Conservation (phyloP, 1,139 yeast species). For the Candida pseudoviswanathii region DNA sequence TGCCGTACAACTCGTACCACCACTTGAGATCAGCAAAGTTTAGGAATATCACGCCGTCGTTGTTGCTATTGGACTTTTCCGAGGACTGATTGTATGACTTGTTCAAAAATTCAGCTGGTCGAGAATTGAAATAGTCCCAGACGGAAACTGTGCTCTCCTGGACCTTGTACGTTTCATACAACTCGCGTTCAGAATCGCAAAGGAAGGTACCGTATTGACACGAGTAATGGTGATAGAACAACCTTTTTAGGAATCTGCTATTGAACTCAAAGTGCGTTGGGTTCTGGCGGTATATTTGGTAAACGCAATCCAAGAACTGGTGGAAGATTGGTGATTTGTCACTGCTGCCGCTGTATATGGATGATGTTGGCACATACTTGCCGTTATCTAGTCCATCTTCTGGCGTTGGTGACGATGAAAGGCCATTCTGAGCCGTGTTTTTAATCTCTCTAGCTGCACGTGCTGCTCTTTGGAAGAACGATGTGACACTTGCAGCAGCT, state of each 20-base stretch:
- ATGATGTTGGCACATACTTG: constrained; percentile 10
- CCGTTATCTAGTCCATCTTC: constrained; percentile 12
- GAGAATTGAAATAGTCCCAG: constrained; percentile 90
- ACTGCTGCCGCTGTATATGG: constrained; percentile 40
- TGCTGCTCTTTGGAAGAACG: constrained; percentile 44
- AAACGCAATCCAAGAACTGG: constrained; percentile 88
- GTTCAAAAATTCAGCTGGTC: constrained; percentile 72
- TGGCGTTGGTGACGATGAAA: constrained; percentile 15
- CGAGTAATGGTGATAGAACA: constrained; percentile 85
- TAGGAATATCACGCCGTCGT: constrained; percentile 59
- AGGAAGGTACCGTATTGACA: constrained; percentile 95
- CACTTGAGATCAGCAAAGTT: constrained; percentile 70
- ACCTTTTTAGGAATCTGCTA: constrained; percentile 79
- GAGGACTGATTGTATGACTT: constrained; percentile 36
- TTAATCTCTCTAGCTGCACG: constrained; percentile 47
- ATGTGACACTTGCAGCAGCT: constrained; percentile 22
- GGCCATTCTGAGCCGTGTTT: constrained; percentile 34
- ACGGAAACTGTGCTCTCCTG: constrained; percentile 66
- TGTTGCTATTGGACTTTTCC: constrained; percentile 25
- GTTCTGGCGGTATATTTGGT: constrained; percentile 71
- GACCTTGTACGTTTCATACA: constrained; percentile 34
- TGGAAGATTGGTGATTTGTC: constrained; percentile 87
- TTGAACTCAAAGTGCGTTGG: constrained; percentile 82
- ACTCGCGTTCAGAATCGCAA: constrained; percentile 71
- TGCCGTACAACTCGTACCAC: constrained; percentile 87